phyloP scores from a whole-genome alignment of 805 yeast species.

The Blastobotrys chiropterorum region DNA sequence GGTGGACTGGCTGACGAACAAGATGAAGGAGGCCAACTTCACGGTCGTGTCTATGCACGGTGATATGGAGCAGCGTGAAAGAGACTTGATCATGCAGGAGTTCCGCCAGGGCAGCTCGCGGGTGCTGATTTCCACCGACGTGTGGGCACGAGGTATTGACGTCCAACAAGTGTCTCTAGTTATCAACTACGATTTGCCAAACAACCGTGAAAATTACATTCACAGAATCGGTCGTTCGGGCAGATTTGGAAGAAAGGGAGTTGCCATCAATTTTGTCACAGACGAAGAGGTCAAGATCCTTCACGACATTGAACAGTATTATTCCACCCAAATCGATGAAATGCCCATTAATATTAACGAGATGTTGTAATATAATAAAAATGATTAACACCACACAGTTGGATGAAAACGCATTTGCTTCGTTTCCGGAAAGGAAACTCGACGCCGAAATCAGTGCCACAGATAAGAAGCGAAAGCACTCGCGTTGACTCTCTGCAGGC shows the following conservation, averaged over 20 bases:
- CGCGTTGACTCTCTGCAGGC: no score
- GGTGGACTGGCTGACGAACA: conserved; percentile 81
- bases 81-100: conserved; percentile 93
- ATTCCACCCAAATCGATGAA: conserved; percentile 84
- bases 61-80: conserved; percentile 88
- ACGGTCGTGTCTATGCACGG: conserved; percentile 95
- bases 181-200: conserved; percentile 88
- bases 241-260: conserved; percentile 98
- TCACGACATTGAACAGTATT: conserved; percentile 84
- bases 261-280: conserved; percentile 91
- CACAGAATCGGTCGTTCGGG: conserved; percentile 99
- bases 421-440: no score
- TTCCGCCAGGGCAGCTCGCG: conserved; percentile 92
- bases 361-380: conserved; percentile 23
- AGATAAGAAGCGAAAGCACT: no score
- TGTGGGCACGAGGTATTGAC: conserved; percentile 97
- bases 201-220: conserved; percentile 85
- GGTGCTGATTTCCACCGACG: conserved; percentile 87
- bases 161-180: conserved; percentile 96
- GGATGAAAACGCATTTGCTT: no score
- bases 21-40: conserved; percentile 71
- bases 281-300: conserved; percentile 65
- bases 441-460: no score
- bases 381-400: not conserved
- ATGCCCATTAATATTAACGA: conserved; percentile 62